Evolutionary conservation across 192 early-diverging fungal genomes (phyloP).

Genomic region (Mortierella antarctica): DNA sequence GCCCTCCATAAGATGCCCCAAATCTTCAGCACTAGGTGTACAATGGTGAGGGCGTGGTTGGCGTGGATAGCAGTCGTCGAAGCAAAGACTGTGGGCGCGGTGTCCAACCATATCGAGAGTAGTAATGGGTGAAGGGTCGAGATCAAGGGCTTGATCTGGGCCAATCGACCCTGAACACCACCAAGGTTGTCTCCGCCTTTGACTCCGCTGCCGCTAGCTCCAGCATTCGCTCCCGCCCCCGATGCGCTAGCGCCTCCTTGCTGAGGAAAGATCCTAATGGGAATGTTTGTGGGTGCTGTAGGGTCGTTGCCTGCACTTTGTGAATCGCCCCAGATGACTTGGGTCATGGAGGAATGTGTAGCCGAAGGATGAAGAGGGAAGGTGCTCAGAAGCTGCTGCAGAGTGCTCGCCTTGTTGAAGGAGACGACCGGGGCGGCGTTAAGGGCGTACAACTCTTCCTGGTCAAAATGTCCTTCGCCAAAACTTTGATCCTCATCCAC

Average conservation of each 20-base stretch:
- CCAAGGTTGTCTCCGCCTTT: conserved; percentile 21
- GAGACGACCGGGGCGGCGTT: conserved; percentile 33
- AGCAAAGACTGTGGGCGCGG: conserved; percentile 72
- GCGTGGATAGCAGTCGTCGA: conserved; percentile 57
- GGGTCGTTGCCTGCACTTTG: background rate
- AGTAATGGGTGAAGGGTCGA: conserved; percentile 71
- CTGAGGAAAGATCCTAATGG: conserved; percentile 30
- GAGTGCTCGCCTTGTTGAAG: conserved; percentile 12
- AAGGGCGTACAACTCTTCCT: conserved; percentile 4
- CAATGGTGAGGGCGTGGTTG: conserved; percentile 70
- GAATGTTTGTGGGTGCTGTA: conserved; percentile 6
- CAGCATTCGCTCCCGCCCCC: conserved; percentile 12
- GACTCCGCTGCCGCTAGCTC: conserved; percentile 19
- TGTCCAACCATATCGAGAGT: conserved; percentile 83
- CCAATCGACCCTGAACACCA: conserved; percentile 37
- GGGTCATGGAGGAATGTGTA: background rate
- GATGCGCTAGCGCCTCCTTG: conserved; percentile 34
- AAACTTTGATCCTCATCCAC: background rate
- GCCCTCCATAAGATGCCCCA: conserved; percentile 80
- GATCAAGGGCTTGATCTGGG: conserved; percentile 50
- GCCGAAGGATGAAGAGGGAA: conserved; percentile 32
- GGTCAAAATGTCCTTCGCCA: background rate
- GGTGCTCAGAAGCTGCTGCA: conserved; percentile 15
- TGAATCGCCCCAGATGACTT: conserved; percentile 16
- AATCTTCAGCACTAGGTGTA: conserved; percentile 70